These are phyloP conservation scores for Trichophyton simii DNA, from an alignment of 2,329 filamentous ascomycete genomes.

Conservation along the genomic window DNA sequence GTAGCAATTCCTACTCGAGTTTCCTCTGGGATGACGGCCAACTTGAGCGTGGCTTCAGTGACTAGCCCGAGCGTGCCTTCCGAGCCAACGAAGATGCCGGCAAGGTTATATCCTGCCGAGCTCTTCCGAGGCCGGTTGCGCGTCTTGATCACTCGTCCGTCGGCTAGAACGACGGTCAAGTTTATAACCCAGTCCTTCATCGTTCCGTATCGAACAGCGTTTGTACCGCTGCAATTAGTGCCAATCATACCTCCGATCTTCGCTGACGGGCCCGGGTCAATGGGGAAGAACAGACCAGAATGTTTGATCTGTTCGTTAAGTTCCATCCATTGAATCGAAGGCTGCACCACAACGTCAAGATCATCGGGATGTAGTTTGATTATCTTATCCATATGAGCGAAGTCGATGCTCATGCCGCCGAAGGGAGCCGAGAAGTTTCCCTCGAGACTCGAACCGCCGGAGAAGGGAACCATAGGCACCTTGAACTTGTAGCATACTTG, in stretches of 20 bases:
- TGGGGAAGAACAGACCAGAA: conserved; percentile 75
- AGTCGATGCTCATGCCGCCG: conserved; percentile 82
- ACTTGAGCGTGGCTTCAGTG: conserved; percentile 56
- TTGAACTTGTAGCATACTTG: conserved; percentile 64
- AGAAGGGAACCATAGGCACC: conserved; percentile 77
- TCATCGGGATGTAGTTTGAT: conserved; percentile 69
- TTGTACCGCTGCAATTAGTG: conserved; percentile 54
- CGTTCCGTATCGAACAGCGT: conserved; percentile 54
- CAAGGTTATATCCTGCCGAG: conserved; percentile 60
- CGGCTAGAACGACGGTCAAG: conserved; percentile 56
- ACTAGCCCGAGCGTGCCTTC: conserved; percentile 61
- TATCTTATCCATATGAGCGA: conserved; percentile 74
- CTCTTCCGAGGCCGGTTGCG: conserved; percentile 54
- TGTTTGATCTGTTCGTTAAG: conserved; percentile 63
- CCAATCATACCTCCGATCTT: conserved; percentile 50
- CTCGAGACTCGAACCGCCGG: conserved; percentile 74
- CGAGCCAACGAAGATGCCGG: conserved; percentile 54
- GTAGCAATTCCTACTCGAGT: conserved; percentile 54
- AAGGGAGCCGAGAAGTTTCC: conserved; percentile 81
- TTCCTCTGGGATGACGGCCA: conserved; percentile 51
- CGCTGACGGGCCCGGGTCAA: conserved; percentile 64
- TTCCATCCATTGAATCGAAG: conserved; percentile 82
- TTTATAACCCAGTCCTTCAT: conserved; percentile 68
- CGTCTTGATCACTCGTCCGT: conserved; percentile 58
- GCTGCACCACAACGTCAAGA: conserved; percentile 88